Evolutionary conservation across 106 monocot species (phyloP), one percentile per base, ranked within the genome.

Genomic region (Allium fistulosum): DNA sequence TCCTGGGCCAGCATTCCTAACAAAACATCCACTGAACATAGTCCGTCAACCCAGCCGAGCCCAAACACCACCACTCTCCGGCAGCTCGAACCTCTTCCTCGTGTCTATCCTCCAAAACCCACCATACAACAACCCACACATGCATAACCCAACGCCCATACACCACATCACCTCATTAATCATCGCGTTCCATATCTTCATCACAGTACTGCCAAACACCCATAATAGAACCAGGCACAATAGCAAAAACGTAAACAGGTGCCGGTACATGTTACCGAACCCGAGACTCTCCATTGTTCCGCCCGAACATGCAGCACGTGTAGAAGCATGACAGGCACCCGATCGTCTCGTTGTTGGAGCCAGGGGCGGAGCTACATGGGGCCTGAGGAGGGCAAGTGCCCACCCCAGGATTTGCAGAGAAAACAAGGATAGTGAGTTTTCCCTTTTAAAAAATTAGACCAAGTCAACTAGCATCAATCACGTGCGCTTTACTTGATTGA

Each of bases 231-330:
- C 66, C 7, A 84, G 4, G 68, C 76, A 73, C 13, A 84, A 55
- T 0, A 84, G 67, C 2, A 76, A 17, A 61, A 84, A 84, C 3
- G 83, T 84, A 37, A 69, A 69, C 10, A 84, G 53, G 53, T 84
- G 83, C 7, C 76, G 79, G 51, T 79, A 84, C 83, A 79, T 84
- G 72, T 84, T 84, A 2, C 83, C 79, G 28, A 84, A 76, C 11
- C 83, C 79, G 6, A 84, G 65, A 60, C 79, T 76, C 50, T 84
- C 83, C 83, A 84, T 22, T 84, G 68, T 84, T 84, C 83, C 79
- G 76, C 83, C 1, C 83, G 27, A 80, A 84, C 8, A 84, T 76
- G 53, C 79, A 84, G 73, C 59, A 76, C 46, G 68, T 79, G 79
- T 79, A 84, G 73, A 79, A 84, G 9, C 69, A 70, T 8, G 83